phyloP scores from a whole-genome alignment of 2,329 filamentous ascomycete genomes.

The Epichloe hybrida region DNA sequence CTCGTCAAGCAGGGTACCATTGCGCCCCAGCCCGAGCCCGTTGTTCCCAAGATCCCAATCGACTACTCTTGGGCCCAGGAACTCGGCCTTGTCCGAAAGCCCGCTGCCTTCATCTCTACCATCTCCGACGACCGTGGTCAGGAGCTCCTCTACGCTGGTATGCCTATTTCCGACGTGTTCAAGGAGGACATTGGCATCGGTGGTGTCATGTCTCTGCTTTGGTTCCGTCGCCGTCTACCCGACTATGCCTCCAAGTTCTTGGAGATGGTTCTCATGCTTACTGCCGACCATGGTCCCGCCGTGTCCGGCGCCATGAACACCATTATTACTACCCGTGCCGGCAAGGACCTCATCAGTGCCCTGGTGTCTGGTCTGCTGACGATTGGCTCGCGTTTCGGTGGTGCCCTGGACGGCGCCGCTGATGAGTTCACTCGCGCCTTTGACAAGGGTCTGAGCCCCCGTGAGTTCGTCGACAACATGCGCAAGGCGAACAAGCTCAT shows the following conservation, averaged over 20 bases:
- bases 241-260: slow-evolving; percentile 96
- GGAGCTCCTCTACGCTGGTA: slow-evolving; percentile 95
- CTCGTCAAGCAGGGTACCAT: slow-evolving; percentile 77
- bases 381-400: slow-evolving; percentile 95
- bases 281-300: slow-evolving; percentile 95
- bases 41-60: slow-evolving; percentile 96
- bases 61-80: slow-evolving; percentile 99
- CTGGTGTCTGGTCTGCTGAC: slow-evolving; percentile 94
- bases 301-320: slow-evolving; percentile 99
- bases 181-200: slow-evolving; percentile 97
- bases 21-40: slow-evolving; percentile 73
- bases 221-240: slow-evolving; percentile 97
- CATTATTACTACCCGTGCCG: slow-evolving; percentile 97
- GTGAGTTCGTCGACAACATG: slow-evolving; percentile 98
- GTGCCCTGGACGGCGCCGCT: slow-evolving; percentile 91
- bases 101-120: slow-evolving; percentile 98
- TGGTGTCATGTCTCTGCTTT: slow-evolving; percentile 98
- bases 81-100: slow-evolving; percentile 98
- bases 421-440: slow-evolving; percentile 98
- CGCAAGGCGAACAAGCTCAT: slow-evolving; percentile 99
- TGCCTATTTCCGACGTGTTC: slow-evolving; percentile 99
- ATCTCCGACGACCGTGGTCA: slow-evolving; percentile 99
- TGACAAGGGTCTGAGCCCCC: slow-evolving; percentile 93
- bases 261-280: slow-evolving; percentile 99
- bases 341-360: slow-evolving; percentile 94